phyloP scores from a whole-genome alignment of 805 yeast species.

The Candida boleticola region DNA sequence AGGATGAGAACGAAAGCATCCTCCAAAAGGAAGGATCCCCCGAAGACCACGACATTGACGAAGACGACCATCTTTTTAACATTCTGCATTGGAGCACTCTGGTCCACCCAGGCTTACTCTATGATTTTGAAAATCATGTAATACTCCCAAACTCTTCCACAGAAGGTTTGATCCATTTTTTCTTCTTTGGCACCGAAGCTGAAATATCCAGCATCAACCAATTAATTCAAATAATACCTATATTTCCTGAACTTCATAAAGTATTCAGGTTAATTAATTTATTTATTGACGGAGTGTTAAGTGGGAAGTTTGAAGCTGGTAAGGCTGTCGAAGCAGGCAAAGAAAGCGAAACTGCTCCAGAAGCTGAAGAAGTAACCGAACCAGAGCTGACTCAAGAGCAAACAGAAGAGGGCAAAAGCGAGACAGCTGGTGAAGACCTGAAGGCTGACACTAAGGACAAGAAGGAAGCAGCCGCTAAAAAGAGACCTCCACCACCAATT shows the following conservation, averaged over 20 bases:
- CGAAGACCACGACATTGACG: not conserved
- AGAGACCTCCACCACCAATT: slow-evolving; percentile 25
- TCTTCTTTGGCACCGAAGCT: slow-evolving; percentile 38
- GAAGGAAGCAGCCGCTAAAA: no score
- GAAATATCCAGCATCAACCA: slow-evolving; percentile 14
- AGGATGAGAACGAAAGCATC: not conserved
- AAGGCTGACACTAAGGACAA: no score
- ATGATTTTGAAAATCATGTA: slow-evolving; percentile 43
- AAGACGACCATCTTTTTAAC: not conserved
- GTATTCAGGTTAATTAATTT: slow-evolving; percentile 20
- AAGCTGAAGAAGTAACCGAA: no score
- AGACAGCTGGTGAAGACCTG: not conserved
- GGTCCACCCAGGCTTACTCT: slow-evolving; percentile 37
- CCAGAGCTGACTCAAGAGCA: no score
- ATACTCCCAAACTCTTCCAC: slow-evolving; percentile 51
- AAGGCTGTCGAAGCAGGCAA: no score
- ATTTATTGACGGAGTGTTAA: not conserved
- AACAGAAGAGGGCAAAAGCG: not conserved
- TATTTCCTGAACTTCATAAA: slow-evolving; percentile 32
- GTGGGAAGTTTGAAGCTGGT: not conserved
- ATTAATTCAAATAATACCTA: slow-evolving; percentile 29
- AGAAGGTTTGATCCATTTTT: slow-evolving; percentile 76
- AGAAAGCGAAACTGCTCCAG: no score
- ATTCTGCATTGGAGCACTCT: slow-evolving; percentile 19
- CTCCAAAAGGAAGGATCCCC: slow-evolving; percentile 1